Evolutionary conservation across 2,329 filamentous ascomycete genomes (phyloP), one percentile per base, ranked within the genome.

Genomic region (Penicillium expansum): DNA sequence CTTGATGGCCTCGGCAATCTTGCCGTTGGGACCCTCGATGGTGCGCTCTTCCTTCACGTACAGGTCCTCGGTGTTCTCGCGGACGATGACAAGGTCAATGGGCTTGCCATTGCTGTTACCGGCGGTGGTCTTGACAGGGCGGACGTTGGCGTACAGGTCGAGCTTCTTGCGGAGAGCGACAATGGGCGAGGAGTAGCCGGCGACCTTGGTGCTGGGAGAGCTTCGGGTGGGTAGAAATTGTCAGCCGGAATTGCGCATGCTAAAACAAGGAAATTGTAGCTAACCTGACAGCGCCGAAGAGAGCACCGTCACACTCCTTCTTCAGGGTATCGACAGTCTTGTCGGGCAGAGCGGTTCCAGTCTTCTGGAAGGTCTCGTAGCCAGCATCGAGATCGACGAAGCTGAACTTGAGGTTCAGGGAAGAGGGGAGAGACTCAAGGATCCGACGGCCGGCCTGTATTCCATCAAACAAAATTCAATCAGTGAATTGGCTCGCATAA

Each of bases 11-110:
- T 97, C 93, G 62, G 94, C 93, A 56, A 97, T 89, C 79, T 91
- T 92, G 75, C 88, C 87, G 53, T 80, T 76, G 35, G 87, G 81
- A 32, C 84, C 86, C 52, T 90, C 85, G 73, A 85, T 88, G 22
- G 92, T 97, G 75, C 82, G 88, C 81, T 99, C 94, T 76, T 97
- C 90, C 81, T 97, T 97, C 68, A 99, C 93, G 77, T 96, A 96
- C 39, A 99, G 84, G 75, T 99, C 94, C 80, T 99, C 94, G 32
- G 94, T 99, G 82, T 99, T 99, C 79, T 99, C 94, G 64, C 94
- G 90, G 54, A 97, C 94, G 69, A 97, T 99, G 70, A 99, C 94
- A 75, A 99, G 88, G 79, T 99, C 94, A 71, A 97, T 92, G 62
- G 89, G 88, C 69, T 76, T 74, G 55, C 72, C 68, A 32, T 71